Percentiles rank a stretch among this genome's conserved stretches.
Conservation (phyloP, 1,139 yeast species). For the Zhuliangozyma blackwelliae region DNA sequence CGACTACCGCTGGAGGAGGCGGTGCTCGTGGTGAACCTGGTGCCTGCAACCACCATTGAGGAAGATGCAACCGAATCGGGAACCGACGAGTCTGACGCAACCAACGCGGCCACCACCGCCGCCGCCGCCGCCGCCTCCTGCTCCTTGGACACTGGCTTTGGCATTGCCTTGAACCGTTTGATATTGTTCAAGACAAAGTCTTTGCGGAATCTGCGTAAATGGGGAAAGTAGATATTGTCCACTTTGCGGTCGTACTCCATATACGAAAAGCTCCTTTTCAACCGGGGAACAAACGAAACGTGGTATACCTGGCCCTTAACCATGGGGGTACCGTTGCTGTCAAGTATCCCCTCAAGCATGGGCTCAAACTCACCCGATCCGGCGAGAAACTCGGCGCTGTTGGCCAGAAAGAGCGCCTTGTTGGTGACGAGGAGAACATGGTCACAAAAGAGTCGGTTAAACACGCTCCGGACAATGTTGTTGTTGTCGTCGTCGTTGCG, state of each 20-base stretch:
- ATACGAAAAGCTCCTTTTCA: conserved; percentile 3
- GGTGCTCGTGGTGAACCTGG: no score
- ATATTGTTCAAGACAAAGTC: conserved; percentile 4
- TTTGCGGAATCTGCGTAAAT: conserved; percentile 6
- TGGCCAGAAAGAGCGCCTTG: conserved; percentile 6
- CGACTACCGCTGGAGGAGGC: no score
- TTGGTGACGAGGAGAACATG: conserved; percentile 9
- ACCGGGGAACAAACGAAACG: conserved; percentile 15
- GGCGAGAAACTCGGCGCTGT: conserved; percentile 4
- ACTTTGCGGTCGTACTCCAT: conserved; percentile 6
- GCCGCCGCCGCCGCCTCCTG: no score
- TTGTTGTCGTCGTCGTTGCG: conserved; percentile 2
- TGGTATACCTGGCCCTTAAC: conserved; percentile 6
- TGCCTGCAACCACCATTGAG: no score
- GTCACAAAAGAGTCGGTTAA: conserved; percentile 16
- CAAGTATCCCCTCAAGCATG: conserved; percentile 7
- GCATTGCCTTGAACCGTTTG: conserved; percentile 4
- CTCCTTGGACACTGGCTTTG: no score
- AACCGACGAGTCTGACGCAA: no score
- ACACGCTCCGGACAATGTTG: conserved; percentile 4
- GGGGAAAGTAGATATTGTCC: conserved; percentile 14
- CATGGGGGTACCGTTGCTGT: conserved; percentile 8
- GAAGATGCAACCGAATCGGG: no score
- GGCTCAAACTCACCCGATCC: conserved; percentile 14
- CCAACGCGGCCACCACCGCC: no score